A percentile compares a stretch with the other conserved stretches of the same genome.
These are phyloP conservation scores for Lactarius sanguifluus DNA, from an alignment of 768 basidiomycete genomes.

Conservation along the genomic window DNA sequence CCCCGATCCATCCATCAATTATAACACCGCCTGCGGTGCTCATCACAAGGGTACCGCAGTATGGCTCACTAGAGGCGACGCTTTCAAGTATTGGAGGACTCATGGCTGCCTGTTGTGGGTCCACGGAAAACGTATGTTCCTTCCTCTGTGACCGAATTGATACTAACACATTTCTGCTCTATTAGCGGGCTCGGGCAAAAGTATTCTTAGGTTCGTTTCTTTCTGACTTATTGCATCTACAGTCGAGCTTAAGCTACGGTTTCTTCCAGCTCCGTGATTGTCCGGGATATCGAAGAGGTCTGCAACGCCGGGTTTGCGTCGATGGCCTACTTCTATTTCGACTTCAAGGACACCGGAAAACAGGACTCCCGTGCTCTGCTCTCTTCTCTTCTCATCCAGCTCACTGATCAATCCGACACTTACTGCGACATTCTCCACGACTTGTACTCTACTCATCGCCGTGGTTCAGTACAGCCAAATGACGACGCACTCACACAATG, in stretches of 20 bases:
- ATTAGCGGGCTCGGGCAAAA: conserved; percentile 17
- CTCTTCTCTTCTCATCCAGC: conserved; percentile 6
- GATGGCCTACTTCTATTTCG: not conserved
- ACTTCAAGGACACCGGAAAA: not conserved
- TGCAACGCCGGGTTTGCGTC: not conserved
- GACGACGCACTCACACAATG: not conserved
- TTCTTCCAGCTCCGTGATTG: not conserved
- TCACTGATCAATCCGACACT: conserved; percentile 1
- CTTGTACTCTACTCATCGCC: not conserved
- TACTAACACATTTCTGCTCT: not conserved
- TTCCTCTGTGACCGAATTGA: not conserved
- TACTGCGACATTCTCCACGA: not conserved
- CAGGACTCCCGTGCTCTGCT: not conserved
- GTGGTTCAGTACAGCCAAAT: not conserved
- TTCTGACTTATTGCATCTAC: rapidly evolving
- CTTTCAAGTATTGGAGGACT: not conserved
- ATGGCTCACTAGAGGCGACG: not conserved
- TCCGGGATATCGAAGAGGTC: not conserved
- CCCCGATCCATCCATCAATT: conserved; percentile 8
- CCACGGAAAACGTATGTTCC: conserved; percentile 1
- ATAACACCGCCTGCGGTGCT: not conserved
- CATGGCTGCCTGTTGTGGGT: conserved; percentile 3
- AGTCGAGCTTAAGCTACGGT: not conserved
- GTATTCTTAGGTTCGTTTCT: not conserved
- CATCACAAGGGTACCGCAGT: not conserved